Conservation (phyloP, 2,329 filamentous ascomycete species). For the Herpotrichia juniperi region DNA sequence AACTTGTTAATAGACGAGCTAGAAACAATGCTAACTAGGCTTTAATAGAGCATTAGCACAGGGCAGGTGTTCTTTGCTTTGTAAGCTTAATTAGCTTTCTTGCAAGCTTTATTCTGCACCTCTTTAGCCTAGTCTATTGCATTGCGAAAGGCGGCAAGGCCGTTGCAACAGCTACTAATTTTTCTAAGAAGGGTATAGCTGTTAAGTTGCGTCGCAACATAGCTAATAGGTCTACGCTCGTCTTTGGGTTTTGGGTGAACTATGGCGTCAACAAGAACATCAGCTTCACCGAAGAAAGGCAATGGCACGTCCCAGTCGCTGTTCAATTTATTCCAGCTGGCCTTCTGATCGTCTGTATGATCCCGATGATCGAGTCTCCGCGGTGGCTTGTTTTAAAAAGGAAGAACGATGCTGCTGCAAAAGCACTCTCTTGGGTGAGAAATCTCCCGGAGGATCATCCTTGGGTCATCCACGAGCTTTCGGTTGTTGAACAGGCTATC, state of each 20-base stretch:
- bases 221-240: no score
- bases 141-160: no score
- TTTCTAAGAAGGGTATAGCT: no score
- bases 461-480: constrained; percentile 5
- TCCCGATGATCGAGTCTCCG: constrained; percentile 50
- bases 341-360: constrained; percentile 49
- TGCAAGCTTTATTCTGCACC: no score
- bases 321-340: constrained; percentile 26
- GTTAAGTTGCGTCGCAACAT: no score
- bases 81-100: no score
- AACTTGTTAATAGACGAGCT: no score
- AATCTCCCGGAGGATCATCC: constrained; percentile 3
- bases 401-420: constrained; percentile 32
- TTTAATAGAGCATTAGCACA: no score
- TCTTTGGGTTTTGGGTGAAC: constrained; percentile 55
- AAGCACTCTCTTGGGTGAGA: constrained; percentile 9
- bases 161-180: no score
- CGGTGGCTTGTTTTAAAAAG: constrained; percentile 48
- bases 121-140: no score
- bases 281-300: constrained; percentile 2
- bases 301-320: constrained; percentile 28
- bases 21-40: no score
- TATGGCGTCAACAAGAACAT: constrained; percentile 25
- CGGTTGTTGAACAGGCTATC: constrained; percentile 5
- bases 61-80: no score